Base-by-base conservation (phyloP, 768 basidiomycete species). In the Amanita inopinata region DNA sequence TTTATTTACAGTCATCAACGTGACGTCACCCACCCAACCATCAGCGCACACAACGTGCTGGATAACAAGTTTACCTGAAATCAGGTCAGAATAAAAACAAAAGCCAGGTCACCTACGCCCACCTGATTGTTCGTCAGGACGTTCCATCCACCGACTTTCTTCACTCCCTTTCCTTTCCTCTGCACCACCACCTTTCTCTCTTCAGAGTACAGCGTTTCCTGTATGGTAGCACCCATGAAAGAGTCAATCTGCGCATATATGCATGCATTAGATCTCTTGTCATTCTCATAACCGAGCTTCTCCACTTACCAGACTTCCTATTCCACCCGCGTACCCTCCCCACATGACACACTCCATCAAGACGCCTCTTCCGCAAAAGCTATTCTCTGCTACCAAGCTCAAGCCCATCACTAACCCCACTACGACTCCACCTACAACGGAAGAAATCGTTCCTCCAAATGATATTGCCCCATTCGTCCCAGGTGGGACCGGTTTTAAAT, bases 401-500 rank as follows among this genome's bases (percentile, higher is more conserved):
- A 62, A 40, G 15, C 72, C 73, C 55, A 86, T 70, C 6, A 76
- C 66, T 9, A 70, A 36, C 3, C 90, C 92, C 51, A 94, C 79
- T 3, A 82, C 49, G 2, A 68, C 53, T 0, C 93, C 93, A 0
- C 93, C 93, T 1, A 67, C 57, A 10, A 80, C 60, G 1, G 86
- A 89, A 5, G 81, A 80, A 11, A 76, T 50, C 2, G 87, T 86
- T 11, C 93, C 93, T 32, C 76, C 71, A 2, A 73, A 43, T 4
- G 88, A 85, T 46, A 96, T 73, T 0, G 73, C 93, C 2, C 93
- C 93, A 53, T 97, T 96, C 7, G 93, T 96, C 2, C 93, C 93
- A 1, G 82, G 80, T 1, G 91, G 91, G 0, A 91, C 87, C 1
- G 62, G 50, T 49, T 70, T 72, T 40, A 83, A 59, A 3, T 85